Evolutionary conservation across 352 stramenopile species (phyloP).

Genomic region (Phytophthora quininea): DNA sequence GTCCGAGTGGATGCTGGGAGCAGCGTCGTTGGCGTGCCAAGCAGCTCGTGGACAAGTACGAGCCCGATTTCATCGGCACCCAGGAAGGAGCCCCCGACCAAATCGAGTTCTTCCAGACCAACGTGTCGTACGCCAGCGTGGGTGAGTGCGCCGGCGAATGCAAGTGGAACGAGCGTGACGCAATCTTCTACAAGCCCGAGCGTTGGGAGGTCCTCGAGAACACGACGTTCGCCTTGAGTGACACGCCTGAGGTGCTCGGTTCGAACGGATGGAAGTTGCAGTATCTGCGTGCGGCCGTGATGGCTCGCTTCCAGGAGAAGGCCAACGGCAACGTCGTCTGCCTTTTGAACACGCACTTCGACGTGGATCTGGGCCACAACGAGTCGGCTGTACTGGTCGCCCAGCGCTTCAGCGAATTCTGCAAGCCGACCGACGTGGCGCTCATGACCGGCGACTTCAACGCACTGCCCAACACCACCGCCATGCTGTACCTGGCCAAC

Average conservation of each 20-base stretch:
- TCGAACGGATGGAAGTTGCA: conserved; percentile 68
- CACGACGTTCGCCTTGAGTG: conserved; percentile 66
- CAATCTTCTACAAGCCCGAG: conserved; percentile 62
- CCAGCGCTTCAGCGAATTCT: conserved; percentile 43
- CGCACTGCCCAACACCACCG: conserved; percentile 28
- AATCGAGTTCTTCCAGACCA: conserved; percentile 46
- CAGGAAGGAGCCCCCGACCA: conserved; percentile 62
- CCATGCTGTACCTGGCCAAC: conserved; percentile 47
- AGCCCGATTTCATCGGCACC: conserved; percentile 66
- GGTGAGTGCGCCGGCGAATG: conserved; percentile 66
- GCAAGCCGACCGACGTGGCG: conserved; percentile 48
- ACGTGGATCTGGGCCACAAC: conserved; percentile 57
- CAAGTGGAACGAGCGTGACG: conserved; percentile 61
- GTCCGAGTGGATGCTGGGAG: conserved; percentile 57
- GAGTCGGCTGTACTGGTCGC: conserved; percentile 59
- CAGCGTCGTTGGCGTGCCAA: conserved; percentile 48
- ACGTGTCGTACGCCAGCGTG: conserved; percentile 47
- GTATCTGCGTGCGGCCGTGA: conserved; percentile 58
- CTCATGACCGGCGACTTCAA: conserved; percentile 74
- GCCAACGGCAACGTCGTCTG: conserved; percentile 35
- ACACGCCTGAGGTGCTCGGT: conserved; percentile 46
- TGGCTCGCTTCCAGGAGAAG: conserved; percentile 51
- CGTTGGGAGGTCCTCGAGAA: conserved; percentile 48
- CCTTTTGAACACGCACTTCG: conserved; percentile 76
- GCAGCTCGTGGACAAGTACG: conserved; percentile 46